Base-by-base conservation (phyloP, 129 eudicot species). In the Artemisia annua region DNA sequence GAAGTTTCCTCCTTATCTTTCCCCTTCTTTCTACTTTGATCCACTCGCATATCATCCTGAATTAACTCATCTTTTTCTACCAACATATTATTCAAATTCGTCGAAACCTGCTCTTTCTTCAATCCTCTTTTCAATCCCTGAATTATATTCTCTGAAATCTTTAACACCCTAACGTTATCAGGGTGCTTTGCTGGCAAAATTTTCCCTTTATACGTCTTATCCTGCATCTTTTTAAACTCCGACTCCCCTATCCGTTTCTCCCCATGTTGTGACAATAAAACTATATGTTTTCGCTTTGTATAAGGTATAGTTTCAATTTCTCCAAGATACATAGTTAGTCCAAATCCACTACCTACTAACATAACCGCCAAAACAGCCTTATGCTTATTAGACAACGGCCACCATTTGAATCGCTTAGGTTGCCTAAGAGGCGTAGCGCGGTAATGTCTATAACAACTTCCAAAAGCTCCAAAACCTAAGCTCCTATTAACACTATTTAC, bases 31-130 rank as follows among this genome's bases (percentile, higher is more conserved):
- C 91, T 79, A 75, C 91, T 88, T 26, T 76, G 46, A 62, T 85
- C 81, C 56, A 88, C 96, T 87, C 91, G 83, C 52, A 50, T 61
- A 79, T 85, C 96, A 79, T 88, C 88, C 32, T 0, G 32, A 73
- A 88, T 83, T 69, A 88, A 43, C 66, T 88, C 96, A 60, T 83
- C 32, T 28, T 28, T 28, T 28, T 28, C 32, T 3, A 28, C 96
- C 53, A 73, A 81, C 53, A 70, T 54, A 67, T 86, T 83, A 2
- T 67, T 67, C 30, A 78, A 46, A 71, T 88, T 91, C 63, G 79
- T 81, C 96, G 88, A 83, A 30, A 81, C 80, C 32, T 81, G 78
- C 63, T 88, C 91, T 32, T 87, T 87, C 63, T 64, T 80, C 83
- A 89, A 67, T 61, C 85, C 90, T 66, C 78, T 78, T 35, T 89